Conservation (phyloP, 2,329 filamentous ascomycete genomes). For the Cladophialophora chaetospira region DNA sequence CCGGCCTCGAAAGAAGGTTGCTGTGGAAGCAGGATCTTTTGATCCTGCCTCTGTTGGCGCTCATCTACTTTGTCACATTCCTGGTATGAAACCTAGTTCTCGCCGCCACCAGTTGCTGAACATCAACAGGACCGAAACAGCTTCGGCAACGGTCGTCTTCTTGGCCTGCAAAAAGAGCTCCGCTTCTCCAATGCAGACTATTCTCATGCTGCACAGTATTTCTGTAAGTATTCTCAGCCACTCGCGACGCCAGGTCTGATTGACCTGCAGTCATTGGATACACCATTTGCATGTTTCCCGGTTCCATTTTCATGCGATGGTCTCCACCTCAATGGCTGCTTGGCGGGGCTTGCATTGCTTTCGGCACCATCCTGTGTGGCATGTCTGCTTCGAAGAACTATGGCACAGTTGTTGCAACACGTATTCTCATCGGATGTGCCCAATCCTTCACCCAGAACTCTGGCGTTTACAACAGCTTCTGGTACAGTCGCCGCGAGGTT, state of each 20-base stretch:
- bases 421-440: not conserved
- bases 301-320: not conserved
- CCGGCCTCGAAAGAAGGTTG: not conserved
- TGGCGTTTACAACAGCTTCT: constrained; percentile 2
- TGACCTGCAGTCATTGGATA: not conserved
- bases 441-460: not conserved
- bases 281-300: constrained; percentile 2
- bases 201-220: constrained; percentile 1
- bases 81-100: not conserved
- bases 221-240: not conserved
- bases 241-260: not conserved
- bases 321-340: not conserved
- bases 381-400: constrained; percentile 1
- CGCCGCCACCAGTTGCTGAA: not conserved
- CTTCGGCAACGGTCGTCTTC: constrained; percentile 3
- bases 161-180: constrained; percentile 1
- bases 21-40: not conserved
- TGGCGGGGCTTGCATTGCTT: not conserved
- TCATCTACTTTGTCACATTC: constrained; percentile 1
- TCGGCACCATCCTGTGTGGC: not conserved
- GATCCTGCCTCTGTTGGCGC: constrained; percentile 3
- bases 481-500: not conserved
- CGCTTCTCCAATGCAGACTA: not conserved
- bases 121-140: not conserved
- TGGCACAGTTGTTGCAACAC: not conserved